These are phyloP conservation scores for Sherardia arvensis DNA, from an alignment of 257 asterid species.

Conservation along the genomic window DNA sequence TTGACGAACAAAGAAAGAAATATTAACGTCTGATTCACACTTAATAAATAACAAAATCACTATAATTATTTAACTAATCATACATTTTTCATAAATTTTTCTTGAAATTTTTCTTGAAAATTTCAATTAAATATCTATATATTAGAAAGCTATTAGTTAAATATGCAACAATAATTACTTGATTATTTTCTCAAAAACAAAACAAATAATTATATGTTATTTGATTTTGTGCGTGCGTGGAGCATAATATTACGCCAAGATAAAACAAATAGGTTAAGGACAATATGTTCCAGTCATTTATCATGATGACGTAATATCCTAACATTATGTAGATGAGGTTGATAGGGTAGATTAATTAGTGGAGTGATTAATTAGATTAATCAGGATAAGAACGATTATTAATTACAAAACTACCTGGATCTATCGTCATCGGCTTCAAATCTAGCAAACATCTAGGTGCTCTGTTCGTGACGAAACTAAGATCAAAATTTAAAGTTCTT, in stretches of 20 bases:
- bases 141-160: too few relatives aligned
- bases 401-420: background rate
- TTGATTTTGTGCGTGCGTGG: background rate
- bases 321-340: background rate
- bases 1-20: too few relatives aligned
- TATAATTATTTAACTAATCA: too few relatives aligned
- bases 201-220: too few relatives aligned
- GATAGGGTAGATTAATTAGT: background rate
- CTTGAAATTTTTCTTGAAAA: too few relatives aligned
- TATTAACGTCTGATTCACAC: too few relatives aligned
- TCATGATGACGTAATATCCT: background rate
- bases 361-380: too few relatives aligned
- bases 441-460: background rate
- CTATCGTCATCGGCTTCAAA: background rate
- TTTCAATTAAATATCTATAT: too few relatives aligned
- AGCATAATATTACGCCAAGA: background rate
- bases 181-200: background rate
- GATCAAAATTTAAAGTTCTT: too few relatives aligned
- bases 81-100: too few relatives aligned
- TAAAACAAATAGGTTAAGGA: background rate
- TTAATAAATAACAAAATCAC: too few relatives aligned
- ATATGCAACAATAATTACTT: too few relatives aligned
- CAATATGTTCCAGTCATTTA: background rate
- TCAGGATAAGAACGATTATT: background rate
- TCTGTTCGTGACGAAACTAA: background rate